Base-by-base conservation (phyloP, 257 asterid species). In the Leonotis leonurus region DNA sequence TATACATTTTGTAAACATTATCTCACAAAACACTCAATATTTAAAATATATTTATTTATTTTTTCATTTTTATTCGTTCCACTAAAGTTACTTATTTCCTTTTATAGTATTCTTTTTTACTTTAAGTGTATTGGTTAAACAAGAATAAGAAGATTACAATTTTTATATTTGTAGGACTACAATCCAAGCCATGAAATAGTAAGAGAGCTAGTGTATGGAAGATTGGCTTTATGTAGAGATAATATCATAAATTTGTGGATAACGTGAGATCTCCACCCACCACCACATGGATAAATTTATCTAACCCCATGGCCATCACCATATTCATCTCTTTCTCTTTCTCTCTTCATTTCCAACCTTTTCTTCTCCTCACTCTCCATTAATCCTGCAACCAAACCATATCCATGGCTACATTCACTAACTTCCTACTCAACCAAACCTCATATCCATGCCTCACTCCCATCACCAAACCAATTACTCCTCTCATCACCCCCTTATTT, bases 381-480 rank as follows among this genome's bases (percentile, higher is more conserved):
- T n/a, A n/a, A n/a, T n/a, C n/a, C n/a, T n/a, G n/a, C n/a, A n/a
- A n/a, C n/a, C n/a, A n/a, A n/a, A n/a, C n/a, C n/a, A n/a, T n/a
- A n/a, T n/a, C n/a, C n/a, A 33, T 83, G 95, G 95, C 97, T 5
- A 51, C 95, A 3, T 64, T 83, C 80, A 62, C 94, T 17, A 80
- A 78, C 45, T 84, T 83, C 77, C 7, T 82, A 64, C 77, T 78
- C 32, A 87, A 85, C 65, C 89, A 87, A n/a, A 60, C 70, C 64
- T n/a, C n/a, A n/a, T n/a, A n/a, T n/a, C 72, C 76, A 26, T 73
- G 71, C 10, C 82, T 90, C 33, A 49, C 77, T 18, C 62, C 88
- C 65, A 44, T 80, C 35, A 51, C 91, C 1, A 82, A 77, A 71
- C 18, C 64, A n/a, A n/a, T n/a, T 22, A n/a, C n/a, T n/a, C n/a